Base-by-base conservation (phyloP, 2,329 filamentous ascomycete species). In the Lojkania enalia region DNA sequence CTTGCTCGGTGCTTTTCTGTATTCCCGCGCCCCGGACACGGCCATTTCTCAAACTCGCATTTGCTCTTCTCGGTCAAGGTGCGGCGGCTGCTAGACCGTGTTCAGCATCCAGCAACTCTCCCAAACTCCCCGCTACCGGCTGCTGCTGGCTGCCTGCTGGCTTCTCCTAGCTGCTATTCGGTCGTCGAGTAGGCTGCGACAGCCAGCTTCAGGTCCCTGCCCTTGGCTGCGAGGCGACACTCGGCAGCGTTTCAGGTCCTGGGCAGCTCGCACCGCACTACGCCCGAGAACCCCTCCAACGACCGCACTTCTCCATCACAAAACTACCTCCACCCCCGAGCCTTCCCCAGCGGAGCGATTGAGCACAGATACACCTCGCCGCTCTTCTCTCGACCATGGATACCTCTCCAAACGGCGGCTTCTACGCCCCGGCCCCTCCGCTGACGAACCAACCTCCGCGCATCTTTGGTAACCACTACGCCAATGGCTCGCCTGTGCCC, bases 381-480 rank as follows among this genome's bases (percentile, higher is more conserved):
- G 33, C 20, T 30, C 25, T 14, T 29, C 29, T 29, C 15, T 44
- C 38, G 55, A 42, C 51, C 55, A 70, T 70, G 67, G 65, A 70
- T 48, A 46, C 50, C 49, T 56, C 61, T 9, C 48, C 53, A n/a
- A 60, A 61, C 45, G 44, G 43, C 36, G 60, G 58, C 62, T 67
- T 58, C 62, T 67, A 67, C 48, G 51, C 51, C 51, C 46, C 50
- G 16, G 55, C 61, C 18, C 67, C 61, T 49, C 64, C 63, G 44
- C 58, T 70, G 42, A 69, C 67, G 56, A 70, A 71, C 53, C 66
- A 62, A 42, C 69, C 66, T 23, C 67, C 66, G 40, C 67, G 63
- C 56, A 67, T 72, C 44, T 72, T 72, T 50, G 68, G 68, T 35
- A 66, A 59, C 54, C 59, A 64, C 53, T 57, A 52, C 42, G 57